Evolutionary conservation across 768 basidiomycete species (phyloP).

Genomic region (Trametopsis cervina): DNA sequence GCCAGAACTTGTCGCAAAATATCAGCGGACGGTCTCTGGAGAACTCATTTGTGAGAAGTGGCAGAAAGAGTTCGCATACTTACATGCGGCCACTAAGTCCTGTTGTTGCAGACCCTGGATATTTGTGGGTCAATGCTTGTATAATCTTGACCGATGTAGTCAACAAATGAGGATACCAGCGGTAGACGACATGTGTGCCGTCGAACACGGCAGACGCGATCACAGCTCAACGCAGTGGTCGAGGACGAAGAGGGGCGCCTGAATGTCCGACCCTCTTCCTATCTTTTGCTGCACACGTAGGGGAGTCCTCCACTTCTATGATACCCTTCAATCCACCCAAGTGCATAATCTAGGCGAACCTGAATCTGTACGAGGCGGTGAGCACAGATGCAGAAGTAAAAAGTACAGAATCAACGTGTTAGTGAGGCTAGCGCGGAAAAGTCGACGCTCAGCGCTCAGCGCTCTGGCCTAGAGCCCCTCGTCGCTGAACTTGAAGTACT

Average conservation of each 20-base stretch:
- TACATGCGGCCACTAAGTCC: neutral
- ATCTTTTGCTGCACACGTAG: neutral
- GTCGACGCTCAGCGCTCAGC: neutral
- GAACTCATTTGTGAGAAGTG: neutral
- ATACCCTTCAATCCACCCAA: neutral
- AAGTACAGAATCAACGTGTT: conserved; percentile 6
- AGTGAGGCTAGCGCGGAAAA: conserved; percentile 7
- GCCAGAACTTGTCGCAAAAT: conserved; percentile 6
- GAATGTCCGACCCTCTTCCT: conserved; percentile 2
- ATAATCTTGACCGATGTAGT: neutral
- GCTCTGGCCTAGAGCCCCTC: neutral
- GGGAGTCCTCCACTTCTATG: neutral
- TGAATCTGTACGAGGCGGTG: neutral
- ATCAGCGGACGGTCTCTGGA: conserved; percentile 8
- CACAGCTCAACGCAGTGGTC: conserved; percentile 13
- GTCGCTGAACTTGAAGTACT: neutral
- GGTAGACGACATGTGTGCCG: conserved; percentile 8
- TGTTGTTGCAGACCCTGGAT: neutral
- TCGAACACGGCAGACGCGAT: conserved; percentile 9
- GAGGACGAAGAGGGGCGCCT: conserved; percentile 13
- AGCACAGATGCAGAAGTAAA: neutral
- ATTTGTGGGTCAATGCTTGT: neutral
- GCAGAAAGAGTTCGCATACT: conserved; percentile 8
- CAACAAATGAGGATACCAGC: neutral
- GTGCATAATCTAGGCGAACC: neutral